These are phyloP conservation scores for Hydnomerulius pinastri DNA, from an alignment of 768 basidiomycete species.

Conservation along the genomic window DNA sequence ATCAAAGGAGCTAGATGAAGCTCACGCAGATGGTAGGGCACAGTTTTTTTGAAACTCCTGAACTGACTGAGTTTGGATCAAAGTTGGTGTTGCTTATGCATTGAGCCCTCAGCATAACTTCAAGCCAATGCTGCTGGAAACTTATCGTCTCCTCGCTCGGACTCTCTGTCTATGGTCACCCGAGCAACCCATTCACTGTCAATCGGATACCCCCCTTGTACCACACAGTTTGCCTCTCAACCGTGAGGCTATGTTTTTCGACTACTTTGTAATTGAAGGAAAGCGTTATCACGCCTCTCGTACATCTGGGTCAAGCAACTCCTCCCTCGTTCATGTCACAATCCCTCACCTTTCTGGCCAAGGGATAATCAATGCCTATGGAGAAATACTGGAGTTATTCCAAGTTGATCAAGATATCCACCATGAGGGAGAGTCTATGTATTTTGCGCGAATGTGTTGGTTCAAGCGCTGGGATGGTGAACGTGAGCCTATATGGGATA, in stretches of 20 bases:
- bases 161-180: not conserved
- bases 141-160: not conserved
- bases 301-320: not conserved
- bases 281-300: not conserved
- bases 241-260: not conserved
- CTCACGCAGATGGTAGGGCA: conserved; percentile 19
- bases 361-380: not conserved
- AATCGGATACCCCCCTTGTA: not conserved
- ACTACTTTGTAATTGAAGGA: not conserved
- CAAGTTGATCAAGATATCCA: conserved; percentile 1
- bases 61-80: not conserved
- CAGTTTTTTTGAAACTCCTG: not conserved
- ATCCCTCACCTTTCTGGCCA: not conserved
- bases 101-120: not conserved
- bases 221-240: not conserved
- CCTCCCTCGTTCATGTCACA: not conserved
- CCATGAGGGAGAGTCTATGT: not conserved
- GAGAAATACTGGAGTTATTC: conserved; percentile 4
- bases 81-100: not conserved
- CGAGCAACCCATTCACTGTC: not conserved
- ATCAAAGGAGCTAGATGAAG: conserved; percentile 23
- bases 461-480: no score
- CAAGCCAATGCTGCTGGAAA: not conserved
- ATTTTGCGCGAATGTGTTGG: no score
- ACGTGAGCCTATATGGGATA: not conserved